Conservation (phyloP, 192 early-diverging fungal genomes). For the Rhizophagus clarus region DNA sequence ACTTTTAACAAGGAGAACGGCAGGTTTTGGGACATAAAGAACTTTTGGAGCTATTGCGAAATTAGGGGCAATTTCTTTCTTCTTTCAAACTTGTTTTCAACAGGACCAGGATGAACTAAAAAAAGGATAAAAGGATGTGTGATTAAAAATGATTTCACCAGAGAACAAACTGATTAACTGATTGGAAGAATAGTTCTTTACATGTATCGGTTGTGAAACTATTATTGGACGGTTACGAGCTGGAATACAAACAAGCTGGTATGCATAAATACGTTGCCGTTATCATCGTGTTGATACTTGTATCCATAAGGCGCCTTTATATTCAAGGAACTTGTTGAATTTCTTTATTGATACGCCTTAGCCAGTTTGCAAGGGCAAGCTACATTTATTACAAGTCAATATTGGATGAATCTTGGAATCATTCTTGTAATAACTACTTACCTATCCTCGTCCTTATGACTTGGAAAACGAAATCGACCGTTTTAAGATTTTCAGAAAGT, state of each 20-base stretch:
- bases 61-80: not conserved
- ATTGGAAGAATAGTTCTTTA: constrained; percentile 5
- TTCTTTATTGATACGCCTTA: constrained; percentile 7
- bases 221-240: not conserved
- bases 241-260: not conserved
- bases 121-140: not conserved
- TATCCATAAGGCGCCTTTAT: constrained; percentile 14
- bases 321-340: constrained; percentile 9
- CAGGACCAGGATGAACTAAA: constrained; percentile 20
- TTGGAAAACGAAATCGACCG: constrained; percentile 1
- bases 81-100: not conserved
- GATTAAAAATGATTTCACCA: constrained; percentile 10
- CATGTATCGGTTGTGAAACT: not conserved
- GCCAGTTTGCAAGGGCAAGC: constrained; percentile 1
- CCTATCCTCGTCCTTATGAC: not conserved
- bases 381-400: constrained; percentile 9
- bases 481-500: too few relatives aligned
- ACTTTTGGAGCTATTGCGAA: not conserved
- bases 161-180: constrained; percentile 9
- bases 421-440: not conserved
- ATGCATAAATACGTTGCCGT: constrained; percentile 20
- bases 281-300: constrained; percentile 1
- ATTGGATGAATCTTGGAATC: constrained; percentile 21
- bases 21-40: not conserved
- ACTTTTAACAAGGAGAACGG: too few relatives aligned